Percentiles rank a stretch among this genome's conserved stretches.
Evolutionary conservation across 2,329 filamentous ascomycete species (phyloP).

Genomic region (Sporothrix inflata): DNA sequence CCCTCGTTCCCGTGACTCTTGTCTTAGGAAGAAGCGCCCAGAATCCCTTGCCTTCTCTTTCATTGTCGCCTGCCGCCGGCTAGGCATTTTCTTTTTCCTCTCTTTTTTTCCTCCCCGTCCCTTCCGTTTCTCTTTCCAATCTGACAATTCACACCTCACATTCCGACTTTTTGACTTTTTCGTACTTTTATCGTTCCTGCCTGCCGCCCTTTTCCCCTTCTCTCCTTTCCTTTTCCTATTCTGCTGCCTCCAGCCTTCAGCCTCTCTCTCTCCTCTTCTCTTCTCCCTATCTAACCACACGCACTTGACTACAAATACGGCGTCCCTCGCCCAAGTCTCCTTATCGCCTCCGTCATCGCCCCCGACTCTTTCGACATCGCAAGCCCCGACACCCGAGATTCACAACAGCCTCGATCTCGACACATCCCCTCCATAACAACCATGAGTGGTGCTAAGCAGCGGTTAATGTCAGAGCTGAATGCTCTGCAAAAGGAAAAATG

Average conservation of each 20-base stretch:
- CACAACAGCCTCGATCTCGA: background rate
- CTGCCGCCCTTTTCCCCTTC: background rate
- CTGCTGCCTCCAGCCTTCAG: background rate
- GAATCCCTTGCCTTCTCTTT: constrained; percentile 3
- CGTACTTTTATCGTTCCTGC: background rate
- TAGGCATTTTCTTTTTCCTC: constrained; percentile 18
- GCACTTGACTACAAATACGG: background rate
- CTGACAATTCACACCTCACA: background rate
- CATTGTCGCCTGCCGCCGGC: constrained; percentile 16
- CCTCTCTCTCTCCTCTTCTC: background rate
- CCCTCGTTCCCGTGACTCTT: constrained; percentile 11
- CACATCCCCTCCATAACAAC: constrained; percentile 18
- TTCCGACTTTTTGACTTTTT: background rate
- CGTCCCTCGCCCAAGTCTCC: background rate
- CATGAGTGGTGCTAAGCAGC: constrained; percentile 68
- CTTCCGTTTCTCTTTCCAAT: background rate
- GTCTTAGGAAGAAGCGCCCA: constrained; percentile 5
- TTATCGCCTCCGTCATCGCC: constrained; percentile 16
- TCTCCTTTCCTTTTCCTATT: constrained; percentile 11
- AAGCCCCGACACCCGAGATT: background rate
- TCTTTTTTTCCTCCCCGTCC: background rate
- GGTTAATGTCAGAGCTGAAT: constrained; percentile 87
- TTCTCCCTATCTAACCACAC: background rate
- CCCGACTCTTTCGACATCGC: constrained; percentile 6
- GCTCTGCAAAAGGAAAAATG: constrained; percentile 85